Evolutionary conservation across 2,329 filamentous ascomycete genomes (phyloP).

Genomic region (Esteya vermicola): DNA sequence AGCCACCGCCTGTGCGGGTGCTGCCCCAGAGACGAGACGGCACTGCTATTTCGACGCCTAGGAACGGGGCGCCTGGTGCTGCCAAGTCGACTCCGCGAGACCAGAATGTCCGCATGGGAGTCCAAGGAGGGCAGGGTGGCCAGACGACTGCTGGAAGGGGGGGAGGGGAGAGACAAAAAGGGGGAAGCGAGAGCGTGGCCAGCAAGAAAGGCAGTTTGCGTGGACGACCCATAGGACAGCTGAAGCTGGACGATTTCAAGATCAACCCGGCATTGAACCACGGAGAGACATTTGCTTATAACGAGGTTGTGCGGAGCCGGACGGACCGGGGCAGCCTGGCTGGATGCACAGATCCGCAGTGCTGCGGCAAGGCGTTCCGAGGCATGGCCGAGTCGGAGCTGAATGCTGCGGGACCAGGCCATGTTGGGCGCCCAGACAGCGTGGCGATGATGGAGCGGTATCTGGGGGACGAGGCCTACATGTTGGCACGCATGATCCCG

Average conservation of each 20-base stretch:
- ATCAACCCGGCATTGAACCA: conserved; percentile 62
- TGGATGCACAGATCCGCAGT: conserved; percentile 61
- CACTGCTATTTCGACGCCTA: background rate
- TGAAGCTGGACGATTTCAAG: conserved; percentile 64
- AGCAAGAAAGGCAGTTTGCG: conserved; percentile 29
- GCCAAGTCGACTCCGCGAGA: background rate
- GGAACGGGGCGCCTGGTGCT: too few species aligned
- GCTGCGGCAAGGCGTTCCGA: conserved; percentile 61
- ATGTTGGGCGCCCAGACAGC: conserved; percentile 24
- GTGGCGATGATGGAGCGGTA: conserved; percentile 38
- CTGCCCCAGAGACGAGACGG: conserved; percentile 1
- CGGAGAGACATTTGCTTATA: conserved; percentile 57
- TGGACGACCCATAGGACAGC: conserved; percentile 36
- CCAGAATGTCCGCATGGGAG: background rate
- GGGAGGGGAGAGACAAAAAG: background rate
- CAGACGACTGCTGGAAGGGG: background rate
- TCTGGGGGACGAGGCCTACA: conserved; percentile 44
- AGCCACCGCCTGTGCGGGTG: conserved; percentile 5
- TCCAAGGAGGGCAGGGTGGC: background rate
- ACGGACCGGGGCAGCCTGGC: conserved; percentile 55
- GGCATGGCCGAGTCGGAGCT: conserved; percentile 45
- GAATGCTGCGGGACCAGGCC: conserved; percentile 17
- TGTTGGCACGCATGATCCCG: conserved; percentile 40
- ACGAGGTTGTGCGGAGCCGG: conserved; percentile 58
- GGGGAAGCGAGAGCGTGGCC: background rate